These are phyloP conservation scores for Pulveroboletus sp. DNA, from an alignment of 768 basidiomycete genomes.

Conservation along the genomic window DNA sequence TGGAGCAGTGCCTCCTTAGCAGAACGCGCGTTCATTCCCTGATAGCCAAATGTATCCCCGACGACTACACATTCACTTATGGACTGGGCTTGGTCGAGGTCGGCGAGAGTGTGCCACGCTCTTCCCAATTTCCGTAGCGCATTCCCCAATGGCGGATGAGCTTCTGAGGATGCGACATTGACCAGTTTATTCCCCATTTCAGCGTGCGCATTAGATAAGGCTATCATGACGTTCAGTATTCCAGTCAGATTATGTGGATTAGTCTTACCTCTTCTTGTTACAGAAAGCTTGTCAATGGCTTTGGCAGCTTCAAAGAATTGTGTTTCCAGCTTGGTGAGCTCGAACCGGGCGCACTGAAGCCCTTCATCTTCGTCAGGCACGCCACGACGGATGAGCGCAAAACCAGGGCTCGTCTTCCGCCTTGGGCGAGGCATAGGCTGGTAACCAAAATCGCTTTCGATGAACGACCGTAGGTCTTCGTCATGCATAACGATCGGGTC, in stretches of 20 bases:
- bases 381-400: slow-evolving; percentile 69
- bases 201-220: slow-evolving; percentile 69
- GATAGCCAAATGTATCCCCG: slow-evolving; percentile 95
- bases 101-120: slow-evolving; percentile 81
- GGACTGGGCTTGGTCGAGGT: slow-evolving; percentile 86
- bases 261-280: slow-evolving; percentile 66
- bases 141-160: slow-evolving; percentile 77
- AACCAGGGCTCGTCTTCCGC: slow-evolving; percentile 69
- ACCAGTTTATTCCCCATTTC: slow-evolving; percentile 94
- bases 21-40: slow-evolving; percentile 93
- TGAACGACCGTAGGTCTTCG: slow-evolving; percentile 90
- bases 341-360: slow-evolving; percentile 83
- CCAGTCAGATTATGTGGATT: neutral
- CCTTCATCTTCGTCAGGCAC: slow-evolving; percentile 96
- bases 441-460: slow-evolving; percentile 97
- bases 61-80: slow-evolving; percentile 93
- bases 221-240: slow-evolving; percentile 36
- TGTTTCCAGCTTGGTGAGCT: slow-evolving; percentile 86
- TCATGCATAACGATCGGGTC: slow-evolving; percentile 85
- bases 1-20: slow-evolving; percentile 93
- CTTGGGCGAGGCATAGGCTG: slow-evolving; percentile 76
- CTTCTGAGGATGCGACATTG: slow-evolving; percentile 85
- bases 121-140: slow-evolving; percentile 85
- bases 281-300: slow-evolving; percentile 81
- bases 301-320: slow-evolving; percentile 92